Percentiles rank a stretch among this genome's conserved stretches.
Conservation (phyloP, 2,329 filamentous ascomycete species). For the Aquanectria penicillioides region DNA sequence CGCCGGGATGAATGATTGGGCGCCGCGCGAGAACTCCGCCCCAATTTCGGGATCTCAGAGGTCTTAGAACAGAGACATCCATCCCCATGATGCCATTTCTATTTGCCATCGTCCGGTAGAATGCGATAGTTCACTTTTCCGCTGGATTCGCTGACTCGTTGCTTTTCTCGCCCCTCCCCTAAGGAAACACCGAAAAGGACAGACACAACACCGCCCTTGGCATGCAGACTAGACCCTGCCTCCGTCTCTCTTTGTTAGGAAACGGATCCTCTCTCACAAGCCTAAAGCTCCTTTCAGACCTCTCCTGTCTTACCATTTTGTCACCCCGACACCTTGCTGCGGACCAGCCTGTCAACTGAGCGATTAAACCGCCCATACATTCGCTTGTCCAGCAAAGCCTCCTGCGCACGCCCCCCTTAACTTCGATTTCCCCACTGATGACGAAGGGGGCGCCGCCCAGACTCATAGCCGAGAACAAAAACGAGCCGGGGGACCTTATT, state of each 20-base stretch:
- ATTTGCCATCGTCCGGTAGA: constrained; percentile 22
- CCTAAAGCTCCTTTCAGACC: not conserved
- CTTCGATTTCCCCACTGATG: constrained; percentile 23
- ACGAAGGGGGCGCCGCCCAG: constrained; percentile 16
- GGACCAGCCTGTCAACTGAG: constrained; percentile 13
- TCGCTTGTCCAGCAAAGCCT: constrained; percentile 1
- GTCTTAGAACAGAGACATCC: constrained; percentile 14
- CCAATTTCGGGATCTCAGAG: not conserved
- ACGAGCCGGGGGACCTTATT: constrained; percentile 4
- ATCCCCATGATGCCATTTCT: constrained; percentile 26
- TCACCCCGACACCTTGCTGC: not conserved
- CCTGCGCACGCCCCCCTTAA: constrained; percentile 4
- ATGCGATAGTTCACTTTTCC: constrained; percentile 20
- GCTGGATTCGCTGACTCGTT: constrained; percentile 1
- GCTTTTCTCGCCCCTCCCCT: constrained; percentile 13
- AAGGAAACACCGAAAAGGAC: constrained; percentile 7
- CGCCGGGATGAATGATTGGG: not conserved
- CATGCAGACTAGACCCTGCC: constrained; percentile 17
- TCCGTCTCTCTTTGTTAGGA: constrained; percentile 13
- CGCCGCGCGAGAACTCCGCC: not conserved
- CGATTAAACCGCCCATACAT: constrained; percentile 22
- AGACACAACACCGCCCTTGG: constrained; percentile 11
- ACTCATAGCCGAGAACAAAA: constrained; percentile 21
- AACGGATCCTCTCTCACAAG: constrained; percentile 8
- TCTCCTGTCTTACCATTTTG: not conserved